Base-by-base conservation (phyloP, 176 grass and related monocot species). In the Eleusine indica region DNA sequence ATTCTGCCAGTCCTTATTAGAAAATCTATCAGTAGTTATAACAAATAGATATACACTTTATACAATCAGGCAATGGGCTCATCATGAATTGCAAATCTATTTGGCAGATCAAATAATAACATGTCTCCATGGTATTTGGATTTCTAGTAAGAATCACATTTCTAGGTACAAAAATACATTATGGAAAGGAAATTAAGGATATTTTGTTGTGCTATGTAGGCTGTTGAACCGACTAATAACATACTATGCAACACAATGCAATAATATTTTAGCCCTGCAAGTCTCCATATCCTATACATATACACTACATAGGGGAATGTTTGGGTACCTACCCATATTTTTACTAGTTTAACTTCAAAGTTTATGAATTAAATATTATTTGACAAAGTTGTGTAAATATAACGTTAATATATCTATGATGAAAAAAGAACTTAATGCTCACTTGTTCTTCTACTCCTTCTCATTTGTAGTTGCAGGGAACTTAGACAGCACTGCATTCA, bases 41-140 rank as follows among this genome's bases (percentile, higher is more conserved):
- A 25, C 25, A 25, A 25, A 25, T 25, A 25, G 25, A 7, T 40
- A 1, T 29, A 57, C 16, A 66, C 17, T 19, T 28, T 28, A 58
- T 66, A 15, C 16, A 79, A 42, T 32, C 46, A 78, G 37, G 25
- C 18, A 73, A 38, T 76, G 46, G 17, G 9, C 11, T 70, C 6
- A 70, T 38, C 19, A n/a, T 9, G 2, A n/a, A 44, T 18, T 79
- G 19, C 25, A 32, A 71, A 72, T 52, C 13, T 21, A 30, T 48
- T 66, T 32, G 56, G 32, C 6, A 79, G 13, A 49, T 86, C 56
- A 25, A 25, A 25, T 73, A 80, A 32, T 47, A 66, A 7, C 52
- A 70, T 25, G 18, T 39, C 71, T 63, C 18, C 17, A 71, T 51
- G 39, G 7, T 3, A n/a, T 28, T 58, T 86, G 14, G 43, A 10